Evolutionary conservation across 441 rosid genomes (phyloP).

Genomic region (Lepidium campestre): DNA sequence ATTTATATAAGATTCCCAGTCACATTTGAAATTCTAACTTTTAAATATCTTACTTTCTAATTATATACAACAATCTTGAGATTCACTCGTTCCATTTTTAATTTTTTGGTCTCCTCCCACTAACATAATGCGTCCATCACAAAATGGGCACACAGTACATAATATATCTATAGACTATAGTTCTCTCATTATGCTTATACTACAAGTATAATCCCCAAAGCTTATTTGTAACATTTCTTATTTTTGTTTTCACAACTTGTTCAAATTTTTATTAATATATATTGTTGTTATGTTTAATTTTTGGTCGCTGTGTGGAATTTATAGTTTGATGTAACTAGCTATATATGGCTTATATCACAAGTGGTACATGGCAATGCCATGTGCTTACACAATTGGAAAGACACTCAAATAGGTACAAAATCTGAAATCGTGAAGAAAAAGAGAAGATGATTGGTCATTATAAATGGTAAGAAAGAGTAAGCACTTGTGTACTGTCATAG

Average conservation of each 20-base stretch:
- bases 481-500: neutral
- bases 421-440: constrained; percentile 22
- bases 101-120: neutral
- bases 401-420: neutral
- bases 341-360: neutral
- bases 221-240: constrained; percentile 2
- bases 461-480: constrained; percentile 12
- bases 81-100: constrained; percentile 15
- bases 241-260: neutral
- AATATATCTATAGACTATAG: constrained; percentile 1
- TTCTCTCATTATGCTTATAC: constrained; percentile 15
- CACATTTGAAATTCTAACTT: neutral
- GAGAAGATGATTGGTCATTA: constrained; percentile 29
- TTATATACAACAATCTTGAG: constrained; percentile 15
- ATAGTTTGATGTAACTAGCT: neutral
- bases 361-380: neutral
- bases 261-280: neutral
- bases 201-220: constrained; percentile 24
- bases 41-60: constrained; percentile 1
- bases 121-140: constrained; percentile 19
- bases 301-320: neutral
- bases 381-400: constrained; percentile 12
- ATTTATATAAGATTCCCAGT: neutral
- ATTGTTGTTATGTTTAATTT: neutral
- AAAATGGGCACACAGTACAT: neutral